A percentile compares a stretch with the other conserved stretches of the same genome.
Evolutionary conservation across 371 early-diverging fungal genomes (phyloP).

Genomic region (Rhizopus sp.): DNA sequence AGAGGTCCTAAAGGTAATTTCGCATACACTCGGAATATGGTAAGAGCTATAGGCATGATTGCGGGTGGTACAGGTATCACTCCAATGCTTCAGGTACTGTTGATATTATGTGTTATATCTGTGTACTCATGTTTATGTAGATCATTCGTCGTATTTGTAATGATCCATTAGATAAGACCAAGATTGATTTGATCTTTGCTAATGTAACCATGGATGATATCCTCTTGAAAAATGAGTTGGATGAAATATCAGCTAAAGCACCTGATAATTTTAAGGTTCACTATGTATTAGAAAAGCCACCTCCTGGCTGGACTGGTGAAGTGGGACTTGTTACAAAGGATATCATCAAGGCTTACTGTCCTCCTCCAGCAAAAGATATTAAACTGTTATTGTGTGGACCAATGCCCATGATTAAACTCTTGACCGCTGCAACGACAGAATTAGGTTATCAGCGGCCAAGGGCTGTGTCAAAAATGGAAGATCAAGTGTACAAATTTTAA

Average conservation of each 20-base stretch:
- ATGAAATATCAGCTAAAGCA: constrained; percentile 65
- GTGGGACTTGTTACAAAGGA: constrained; percentile 81
- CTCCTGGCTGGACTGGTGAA: constrained; percentile 80
- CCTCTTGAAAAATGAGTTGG: constrained; percentile 79
- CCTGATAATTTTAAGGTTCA: constrained; percentile 79
- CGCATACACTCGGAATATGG: constrained; percentile 84
- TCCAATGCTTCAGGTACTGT: constrained; percentile 86
- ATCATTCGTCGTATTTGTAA: constrained; percentile 76
- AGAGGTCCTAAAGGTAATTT: constrained; percentile 94
- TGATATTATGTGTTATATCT: not conserved
- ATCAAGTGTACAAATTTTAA: constrained; percentile 92
- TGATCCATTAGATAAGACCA: constrained; percentile 79
- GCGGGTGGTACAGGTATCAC: constrained; percentile 94
- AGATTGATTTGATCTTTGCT: constrained; percentile 82
- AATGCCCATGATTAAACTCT: constrained; percentile 75
- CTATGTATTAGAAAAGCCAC: constrained; percentile 84
- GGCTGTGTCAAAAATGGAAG: constrained; percentile 82
- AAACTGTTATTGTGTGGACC: constrained; percentile 95
- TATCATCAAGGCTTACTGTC: constrained; percentile 70
- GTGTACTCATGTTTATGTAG: constrained; percentile 16
- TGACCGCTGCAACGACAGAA: constrained; percentile 61
- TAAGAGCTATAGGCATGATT: constrained; percentile 87
- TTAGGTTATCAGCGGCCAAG: constrained; percentile 77
- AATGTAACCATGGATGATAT: constrained; percentile 90
- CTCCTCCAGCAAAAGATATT: constrained; percentile 72